A percentile compares a stretch with the other conserved stretches of the same genome.
phyloP scores from a whole-genome alignment of 495 filamentous ascomycete genomes.

The Cudoniella acicularis region DNA sequence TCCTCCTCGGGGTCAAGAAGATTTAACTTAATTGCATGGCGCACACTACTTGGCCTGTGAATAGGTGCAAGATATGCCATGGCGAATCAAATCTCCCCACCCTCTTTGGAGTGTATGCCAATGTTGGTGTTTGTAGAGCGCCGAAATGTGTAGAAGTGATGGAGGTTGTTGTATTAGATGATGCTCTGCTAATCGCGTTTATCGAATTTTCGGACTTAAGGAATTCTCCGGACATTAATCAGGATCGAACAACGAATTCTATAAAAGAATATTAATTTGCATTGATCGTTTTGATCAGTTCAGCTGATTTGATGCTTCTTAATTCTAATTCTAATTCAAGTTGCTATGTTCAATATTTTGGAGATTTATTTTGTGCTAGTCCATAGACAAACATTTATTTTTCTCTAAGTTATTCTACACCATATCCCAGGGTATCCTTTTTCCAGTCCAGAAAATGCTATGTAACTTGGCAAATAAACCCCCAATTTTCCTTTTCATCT shows the following conservation, averaged over 20 bases:
- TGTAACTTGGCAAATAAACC: not conserved
- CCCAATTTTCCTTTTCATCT: not conserved
- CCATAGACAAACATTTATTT: too few species aligned
- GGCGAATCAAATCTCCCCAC: not conserved
- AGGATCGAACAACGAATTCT: too few species aligned
- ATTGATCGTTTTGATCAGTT: too few species aligned
- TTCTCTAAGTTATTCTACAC: not conserved
- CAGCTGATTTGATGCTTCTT: too few species aligned
- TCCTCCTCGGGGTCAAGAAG: conserved; percentile 71
- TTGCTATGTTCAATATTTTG: too few species aligned
- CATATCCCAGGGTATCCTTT: conserved; percentile 7
- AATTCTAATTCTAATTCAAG: too few species aligned
- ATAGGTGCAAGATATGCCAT: conserved; percentile 98
- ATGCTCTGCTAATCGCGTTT: not conserved
- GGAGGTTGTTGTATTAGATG: not conserved
- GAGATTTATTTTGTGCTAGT: too few species aligned
- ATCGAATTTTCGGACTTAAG: conserved; percentile 1
- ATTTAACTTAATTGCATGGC: conserved; percentile 77
- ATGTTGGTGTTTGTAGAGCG: not conserved
- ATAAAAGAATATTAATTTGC: too few species aligned
- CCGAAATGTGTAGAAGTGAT: not conserved
- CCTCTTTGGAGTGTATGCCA: not conserved
- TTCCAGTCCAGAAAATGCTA: conserved; percentile 11
- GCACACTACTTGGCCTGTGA: conserved; percentile 83
- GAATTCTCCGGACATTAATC: not conserved